These are phyloP conservation scores for Termitomyces titanicus DNA, from an alignment of 768 basidiomycete species.

Conservation along the genomic window DNA sequence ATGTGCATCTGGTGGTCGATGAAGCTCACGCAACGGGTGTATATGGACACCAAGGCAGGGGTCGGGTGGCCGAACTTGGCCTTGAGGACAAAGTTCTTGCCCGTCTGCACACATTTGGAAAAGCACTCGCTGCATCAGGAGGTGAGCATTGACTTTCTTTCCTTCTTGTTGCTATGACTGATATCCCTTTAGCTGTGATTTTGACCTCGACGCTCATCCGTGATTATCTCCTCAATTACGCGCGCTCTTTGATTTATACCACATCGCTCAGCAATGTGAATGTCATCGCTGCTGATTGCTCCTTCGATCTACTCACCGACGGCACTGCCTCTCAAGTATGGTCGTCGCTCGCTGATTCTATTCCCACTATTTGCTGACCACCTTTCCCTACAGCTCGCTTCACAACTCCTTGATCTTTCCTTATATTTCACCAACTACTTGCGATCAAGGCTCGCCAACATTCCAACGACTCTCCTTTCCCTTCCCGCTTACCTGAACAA, in stretches of 20 bases:
- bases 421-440: constrained; percentile 34
- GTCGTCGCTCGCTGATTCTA: constrained; percentile 23
- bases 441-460: constrained; percentile 25
- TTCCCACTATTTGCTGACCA: neutral
- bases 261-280: constrained; percentile 79
- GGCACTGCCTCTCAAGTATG: constrained; percentile 54
- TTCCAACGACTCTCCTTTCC: constrained; percentile 33
- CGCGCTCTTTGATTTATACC: constrained; percentile 87
- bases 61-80: constrained; percentile 67
- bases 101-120: constrained; percentile 89
- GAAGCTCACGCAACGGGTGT: constrained; percentile 94
- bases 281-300: constrained; percentile 70
- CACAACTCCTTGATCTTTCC: constrained; percentile 43
- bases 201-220: constrained; percentile 69
- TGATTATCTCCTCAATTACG: constrained; percentile 89
- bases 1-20: constrained; percentile 79
- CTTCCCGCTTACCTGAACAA: constrained; percentile 32
- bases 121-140: constrained; percentile 81
- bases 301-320: constrained; percentile 74
- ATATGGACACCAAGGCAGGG: constrained; percentile 76
- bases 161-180: neutral
- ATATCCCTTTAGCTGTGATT: constrained; percentile 55
- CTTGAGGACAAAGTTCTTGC: constrained; percentile 71
- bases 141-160: constrained; percentile 49
- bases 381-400: constrained; percentile 23